phyloP scores from a whole-genome alignment of 140 eudicot genomes.

The Ambrosia hybrid region DNA sequence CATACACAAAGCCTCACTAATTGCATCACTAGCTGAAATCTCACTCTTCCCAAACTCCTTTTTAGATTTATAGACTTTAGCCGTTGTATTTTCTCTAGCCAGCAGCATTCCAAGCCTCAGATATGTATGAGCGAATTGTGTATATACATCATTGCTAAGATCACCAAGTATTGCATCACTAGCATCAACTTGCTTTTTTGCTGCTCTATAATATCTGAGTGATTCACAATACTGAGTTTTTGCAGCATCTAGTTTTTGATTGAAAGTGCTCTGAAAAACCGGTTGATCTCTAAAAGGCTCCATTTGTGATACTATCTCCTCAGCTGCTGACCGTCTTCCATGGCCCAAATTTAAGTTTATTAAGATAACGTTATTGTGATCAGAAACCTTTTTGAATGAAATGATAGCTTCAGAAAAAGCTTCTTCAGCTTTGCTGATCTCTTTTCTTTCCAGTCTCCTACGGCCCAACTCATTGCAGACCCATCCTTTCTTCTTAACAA shows the following conservation, averaged over 20 bases:
- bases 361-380: conserved; percentile 70
- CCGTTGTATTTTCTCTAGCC: conserved; percentile 65
- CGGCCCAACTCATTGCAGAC: conserved; percentile 95
- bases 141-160: conserved; percentile 68
- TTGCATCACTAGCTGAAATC: conserved; percentile 89
- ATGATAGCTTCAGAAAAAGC: conserved; percentile 80
- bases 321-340: conserved; percentile 91
- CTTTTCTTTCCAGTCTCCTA: conserved; percentile 60
- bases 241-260: conserved; percentile 68
- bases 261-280: conserved; percentile 47
- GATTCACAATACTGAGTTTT: conserved; percentile 75
- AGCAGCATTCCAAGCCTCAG: conserved; percentile 88
- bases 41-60: conserved; percentile 62
- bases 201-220: conserved; percentile 70
- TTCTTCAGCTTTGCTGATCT: conserved; percentile 70
- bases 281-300: conserved; percentile 49
- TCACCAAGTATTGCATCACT: conserved; percentile 34
- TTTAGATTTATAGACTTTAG: conserved; percentile 62
- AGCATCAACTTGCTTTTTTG: conserved; percentile 57
- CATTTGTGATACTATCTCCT: conserved; percentile 59
- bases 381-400: conserved; percentile 74
- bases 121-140: conserved; percentile 91
- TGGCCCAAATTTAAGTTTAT: conserved; percentile 92
- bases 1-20: conserved; percentile 71
- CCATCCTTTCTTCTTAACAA: conserved; percentile 93